Evolutionary conservation across 345 rosid species (phyloP).

Genomic region (Hypericum perforatum): DNA sequence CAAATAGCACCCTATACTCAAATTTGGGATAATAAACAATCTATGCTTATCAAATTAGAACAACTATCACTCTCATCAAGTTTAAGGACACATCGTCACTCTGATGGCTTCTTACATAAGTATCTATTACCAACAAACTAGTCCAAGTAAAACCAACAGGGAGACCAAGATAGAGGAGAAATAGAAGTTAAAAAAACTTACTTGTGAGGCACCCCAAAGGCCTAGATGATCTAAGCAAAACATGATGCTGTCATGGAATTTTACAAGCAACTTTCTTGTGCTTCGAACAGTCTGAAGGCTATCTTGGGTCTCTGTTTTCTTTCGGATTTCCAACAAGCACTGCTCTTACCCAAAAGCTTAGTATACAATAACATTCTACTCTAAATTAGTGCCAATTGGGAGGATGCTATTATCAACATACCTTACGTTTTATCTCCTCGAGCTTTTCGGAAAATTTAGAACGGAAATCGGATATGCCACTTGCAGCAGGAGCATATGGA

Average conservation of each 20-base stretch:
- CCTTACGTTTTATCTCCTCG: slow-evolving; percentile 12
- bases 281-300: slow-evolving; percentile 26
- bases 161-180: slow-evolving; percentile 4
- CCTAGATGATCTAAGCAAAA: slow-evolving; percentile 64
- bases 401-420: slow-evolving; percentile 8
- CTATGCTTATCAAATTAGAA: too few relatives aligned
- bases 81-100: too few relatives aligned
- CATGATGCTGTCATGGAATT: slow-evolving; percentile 60
- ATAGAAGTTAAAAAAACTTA: slow-evolving; percentile 23
- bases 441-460: slow-evolving; percentile 26
- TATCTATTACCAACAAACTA: neutral
- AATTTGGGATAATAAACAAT: too few relatives aligned
- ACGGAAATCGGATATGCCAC: slow-evolving; percentile 24
- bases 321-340: slow-evolving; percentile 50
- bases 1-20: too few relatives aligned
- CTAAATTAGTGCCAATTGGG: slow-evolving; percentile 14
- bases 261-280: slow-evolving; percentile 42
- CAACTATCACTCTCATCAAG: too few relatives aligned
- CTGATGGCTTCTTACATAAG: neutral
- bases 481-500: slow-evolving; percentile 38
- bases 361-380: slow-evolving; percentile 13
- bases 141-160: neutral
- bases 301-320: slow-evolving; percentile 36
- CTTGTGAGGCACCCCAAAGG: slow-evolving; percentile 74
- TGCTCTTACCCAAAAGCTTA: slow-evolving; percentile 33